A percentile compares a stretch with the other conserved stretches of the same genome.
These are phyloP conservation scores for Eudorina sp. DNA, from an alignment of 139 green algal species.

Conservation along the genomic window DNA sequence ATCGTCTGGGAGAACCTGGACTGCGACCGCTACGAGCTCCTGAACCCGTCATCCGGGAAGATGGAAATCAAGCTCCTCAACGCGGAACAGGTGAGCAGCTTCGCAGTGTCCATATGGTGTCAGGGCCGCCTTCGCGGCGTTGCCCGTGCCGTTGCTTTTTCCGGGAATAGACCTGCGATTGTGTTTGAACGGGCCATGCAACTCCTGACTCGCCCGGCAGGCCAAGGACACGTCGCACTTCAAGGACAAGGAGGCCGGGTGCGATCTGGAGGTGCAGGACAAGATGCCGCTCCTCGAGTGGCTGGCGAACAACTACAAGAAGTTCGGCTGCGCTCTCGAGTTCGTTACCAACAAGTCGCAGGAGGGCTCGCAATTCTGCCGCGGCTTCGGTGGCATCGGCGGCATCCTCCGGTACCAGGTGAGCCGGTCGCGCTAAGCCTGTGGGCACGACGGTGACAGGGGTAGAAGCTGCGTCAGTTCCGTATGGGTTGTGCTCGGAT, in stretches of 20 bases:
- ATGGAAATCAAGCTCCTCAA: constrained; percentile 88
- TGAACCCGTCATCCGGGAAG: constrained; percentile 75
- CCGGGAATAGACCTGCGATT: too few relatives aligned
- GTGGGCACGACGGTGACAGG: too few relatives aligned
- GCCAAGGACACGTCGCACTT: constrained; percentile 82
- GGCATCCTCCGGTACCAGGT: constrained; percentile 97
- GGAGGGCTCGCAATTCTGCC: constrained; percentile 98
- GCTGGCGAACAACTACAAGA: constrained; percentile 98
- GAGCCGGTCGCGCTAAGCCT: constrained; percentile 18
- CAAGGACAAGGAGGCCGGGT: constrained; percentile 88
- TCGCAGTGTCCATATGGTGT: too few relatives aligned
- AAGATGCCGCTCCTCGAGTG: constrained; percentile 96
- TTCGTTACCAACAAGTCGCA: constrained; percentile 97
- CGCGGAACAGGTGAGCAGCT: constrained; percentile 83
- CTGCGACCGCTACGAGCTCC: constrained; percentile 82
- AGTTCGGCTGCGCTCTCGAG: constrained; percentile 97
- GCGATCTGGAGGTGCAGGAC: constrained; percentile 94
- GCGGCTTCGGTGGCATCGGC: constrained; percentile 96
- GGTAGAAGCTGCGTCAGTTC: too few relatives aligned
- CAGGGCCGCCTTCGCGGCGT: too few relatives aligned
- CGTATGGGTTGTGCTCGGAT: too few relatives aligned
- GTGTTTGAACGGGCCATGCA: too few relatives aligned
- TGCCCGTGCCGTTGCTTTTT: too few relatives aligned
- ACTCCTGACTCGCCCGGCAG: too few relatives aligned
- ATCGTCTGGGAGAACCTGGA: constrained; percentile 98